Evolutionary conservation across 176 grass and related monocot genomes (phyloP), one percentile per base, ranked within the genome.

Genomic region (Eremochloa ophiuroides): DNA sequence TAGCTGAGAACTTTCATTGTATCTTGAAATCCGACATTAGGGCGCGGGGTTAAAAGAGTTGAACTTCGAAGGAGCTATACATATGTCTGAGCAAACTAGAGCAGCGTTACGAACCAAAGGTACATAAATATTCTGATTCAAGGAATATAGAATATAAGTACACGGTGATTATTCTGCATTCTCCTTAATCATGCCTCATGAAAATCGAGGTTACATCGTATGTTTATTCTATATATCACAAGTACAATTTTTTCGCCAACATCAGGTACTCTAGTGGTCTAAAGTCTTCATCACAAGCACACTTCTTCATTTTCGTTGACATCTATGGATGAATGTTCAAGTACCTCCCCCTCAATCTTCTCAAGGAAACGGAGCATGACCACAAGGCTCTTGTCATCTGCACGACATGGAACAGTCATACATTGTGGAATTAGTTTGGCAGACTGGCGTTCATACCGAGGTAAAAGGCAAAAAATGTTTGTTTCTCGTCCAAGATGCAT

Each of bases 361-460:
- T 86, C 85, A n/a, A 88, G 88, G 62, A 94, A 94, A 60, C 62
- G 10, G 7, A 73, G 71, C 88, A 88, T 88, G 31, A 73, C 75
- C 56, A 73, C 48, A 33, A 86, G 58, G 34, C 85, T 91, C 71
- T 63, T 65, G 30, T 91, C 85, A 69, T 94, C 91, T 94, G 91
- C 75, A 67, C 41, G 33, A 50, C 29, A 71, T 41, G 16, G 38
- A 74, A 61, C 1, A 81, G 39, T 26, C 23, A 61, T 18, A 53
- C 15, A 27, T 22, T 10, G 17, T 29, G 59, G 77, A 59, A 26
- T 88, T 42, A 88, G 3, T 68, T 74, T 74, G 60, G 23, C 23
- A 0, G 12, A 25, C 62, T 55, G 34, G 9, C 10, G 17, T 34
- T 59, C 29, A 14, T n/a, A 38, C 28, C 18, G 6, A 6, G 11